phyloP scores from a whole-genome alignment of 495 filamentous ascomycete genomes.

The Neurospora hispaniola region DNA sequence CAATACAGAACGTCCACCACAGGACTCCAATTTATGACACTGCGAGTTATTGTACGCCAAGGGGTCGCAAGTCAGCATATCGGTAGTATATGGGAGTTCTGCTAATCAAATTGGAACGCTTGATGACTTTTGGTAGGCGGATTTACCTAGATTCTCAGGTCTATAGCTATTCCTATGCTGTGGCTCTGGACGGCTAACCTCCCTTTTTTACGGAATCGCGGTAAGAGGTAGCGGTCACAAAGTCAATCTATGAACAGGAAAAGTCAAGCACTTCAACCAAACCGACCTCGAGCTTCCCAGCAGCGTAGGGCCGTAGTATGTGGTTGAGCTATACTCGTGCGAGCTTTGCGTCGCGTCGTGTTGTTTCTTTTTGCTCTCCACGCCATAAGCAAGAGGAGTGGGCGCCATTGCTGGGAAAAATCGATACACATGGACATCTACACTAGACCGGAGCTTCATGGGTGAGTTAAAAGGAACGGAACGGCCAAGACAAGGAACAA shows the following conservation, averaged over 20 bases:
- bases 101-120: neutral
- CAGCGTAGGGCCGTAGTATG: neutral
- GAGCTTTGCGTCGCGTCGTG: neutral
- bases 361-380: neutral
- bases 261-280: neutral
- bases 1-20: neutral
- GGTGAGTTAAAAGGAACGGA: neutral
- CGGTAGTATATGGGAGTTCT: neutral
- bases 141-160: neutral
- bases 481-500: neutral
- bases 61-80: neutral
- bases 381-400: neutral
- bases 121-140: neutral
- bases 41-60: neutral
- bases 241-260: neutral
- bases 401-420: neutral
- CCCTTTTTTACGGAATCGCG: neutral
- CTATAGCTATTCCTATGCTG: neutral
- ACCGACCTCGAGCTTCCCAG: neutral
- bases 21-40: neutral
- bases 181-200: neutral
- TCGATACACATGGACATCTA: neutral
- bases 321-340: neutral
- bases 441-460: neutral
- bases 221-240: no score